Conservation (phyloP, 257 asterid species). For the Ehretia macrophylla region DNA sequence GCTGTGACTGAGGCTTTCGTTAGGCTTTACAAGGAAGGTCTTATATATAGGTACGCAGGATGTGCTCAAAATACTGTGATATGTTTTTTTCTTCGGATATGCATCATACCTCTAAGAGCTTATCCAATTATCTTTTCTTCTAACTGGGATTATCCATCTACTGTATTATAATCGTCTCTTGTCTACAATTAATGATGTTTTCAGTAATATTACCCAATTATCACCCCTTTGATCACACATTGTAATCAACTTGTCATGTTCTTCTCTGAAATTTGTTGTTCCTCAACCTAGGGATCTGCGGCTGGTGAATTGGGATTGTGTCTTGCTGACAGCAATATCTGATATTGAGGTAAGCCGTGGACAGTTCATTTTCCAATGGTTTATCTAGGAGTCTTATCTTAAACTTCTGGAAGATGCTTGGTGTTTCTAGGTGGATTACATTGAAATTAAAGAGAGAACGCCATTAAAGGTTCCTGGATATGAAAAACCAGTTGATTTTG, state of each 20-base stretch:
- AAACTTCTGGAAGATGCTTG: slow-evolving; percentile 17
- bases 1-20: slow-evolving; percentile 98
- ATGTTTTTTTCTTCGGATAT: too few relatives aligned
- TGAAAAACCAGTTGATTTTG: slow-evolving; percentile 78
- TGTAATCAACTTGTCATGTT: too few relatives aligned
- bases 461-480: slow-evolving; percentile 69
- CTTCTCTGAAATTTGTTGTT: neutral
- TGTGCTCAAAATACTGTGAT: neutral
- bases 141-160: too few relatives aligned
- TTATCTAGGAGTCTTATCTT: neutral
- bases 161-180: too few relatives aligned
- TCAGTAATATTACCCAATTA: too few relatives aligned
- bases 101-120: too few relatives aligned
- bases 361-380: neutral
- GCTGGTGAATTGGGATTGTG: slow-evolving; percentile 95
- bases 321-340: slow-evolving; percentile 88
- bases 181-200: too few relatives aligned
- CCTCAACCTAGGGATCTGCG: slow-evolving; percentile 61
- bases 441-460: slow-evolving; percentile 73
- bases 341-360: slow-evolving; percentile 71
- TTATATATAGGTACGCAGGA: slow-evolving; percentile 66
- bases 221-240: too few relatives aligned
- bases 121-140: too few relatives aligned
- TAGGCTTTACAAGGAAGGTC: slow-evolving; percentile 74
- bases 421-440: slow-evolving; percentile 64